These are phyloP conservation scores for Ophiocordyceps camponoti-rufipedis DNA, from an alignment of 2,329 filamentous ascomycete species.

Conservation along the genomic window DNA sequence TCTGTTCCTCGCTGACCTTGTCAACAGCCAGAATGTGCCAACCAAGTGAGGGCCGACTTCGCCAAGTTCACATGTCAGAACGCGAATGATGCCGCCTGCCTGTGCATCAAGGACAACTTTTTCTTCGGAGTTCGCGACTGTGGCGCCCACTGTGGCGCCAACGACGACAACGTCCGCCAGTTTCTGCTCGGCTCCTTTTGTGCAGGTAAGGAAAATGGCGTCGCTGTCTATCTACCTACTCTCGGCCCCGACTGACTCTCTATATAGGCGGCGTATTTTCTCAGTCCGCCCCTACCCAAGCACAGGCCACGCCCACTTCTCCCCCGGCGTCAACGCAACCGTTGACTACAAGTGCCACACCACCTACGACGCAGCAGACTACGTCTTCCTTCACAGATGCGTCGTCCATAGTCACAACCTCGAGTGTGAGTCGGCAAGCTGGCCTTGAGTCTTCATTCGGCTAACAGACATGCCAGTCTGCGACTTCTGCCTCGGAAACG, in stretches of 20 bases:
- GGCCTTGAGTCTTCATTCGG: neutral
- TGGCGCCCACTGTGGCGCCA: constrained; percentile 11
- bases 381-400: too few relatives aligned
- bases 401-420: neutral
- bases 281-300: too few relatives aligned
- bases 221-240: neutral
- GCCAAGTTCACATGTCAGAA: constrained; percentile 9
- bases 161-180: constrained; percentile 10
- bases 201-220: constrained; percentile 2
- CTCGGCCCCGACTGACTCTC: neutral
- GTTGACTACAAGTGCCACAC: neutral
- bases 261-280: neutral
- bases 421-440: neutral
- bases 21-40: constrained; percentile 7
- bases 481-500: neutral
- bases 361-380: neutral
- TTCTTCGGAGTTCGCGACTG: constrained; percentile 17
- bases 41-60: constrained; percentile 6
- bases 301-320: neutral
- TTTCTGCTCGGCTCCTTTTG: constrained; percentile 10
- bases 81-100: constrained; percentile 16
- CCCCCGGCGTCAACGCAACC: neutral
- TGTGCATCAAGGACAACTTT: constrained; percentile 15
- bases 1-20: neutral
- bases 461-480: neutral